phyloP scores from a whole-genome alignment of 192 early-diverging fungal genomes.

The Jimgerdemannia lactiflua region DNA sequence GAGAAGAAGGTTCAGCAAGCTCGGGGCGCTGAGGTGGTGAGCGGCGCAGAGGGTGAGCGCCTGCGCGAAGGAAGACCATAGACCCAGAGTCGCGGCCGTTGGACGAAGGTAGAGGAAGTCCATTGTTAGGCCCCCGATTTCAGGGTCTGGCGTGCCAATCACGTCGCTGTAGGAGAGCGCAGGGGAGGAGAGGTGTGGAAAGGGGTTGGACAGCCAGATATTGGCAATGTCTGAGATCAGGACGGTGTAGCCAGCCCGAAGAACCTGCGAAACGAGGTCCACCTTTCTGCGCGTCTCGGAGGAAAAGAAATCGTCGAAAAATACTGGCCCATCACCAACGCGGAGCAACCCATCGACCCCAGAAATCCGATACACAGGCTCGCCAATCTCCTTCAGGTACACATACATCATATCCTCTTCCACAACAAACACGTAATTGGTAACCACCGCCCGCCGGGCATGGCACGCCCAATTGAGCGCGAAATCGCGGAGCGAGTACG shows the following conservation, averaged over 20 bases:
- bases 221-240: background rate
- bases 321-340: too few species aligned
- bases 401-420: background rate
- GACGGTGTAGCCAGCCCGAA: background rate
- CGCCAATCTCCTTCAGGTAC: background rate
- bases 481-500: background rate
- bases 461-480: background rate
- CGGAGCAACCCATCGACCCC: background rate
- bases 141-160: background rate
- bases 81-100: background rate
- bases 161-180: background rate
- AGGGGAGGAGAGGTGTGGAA: background rate
- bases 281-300: background rate
- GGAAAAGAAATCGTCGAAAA: too few species aligned
- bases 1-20: background rate
- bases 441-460: background rate
- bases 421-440: background rate
- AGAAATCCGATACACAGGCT: background rate
- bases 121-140: background rate
- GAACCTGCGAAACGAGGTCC: background rate
- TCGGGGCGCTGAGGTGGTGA: background rate
- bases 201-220: background rate
- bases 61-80: background rate
- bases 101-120: background rate
- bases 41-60: background rate